Evolutionary conservation across 2,329 filamentous ascomycete genomes (phyloP).

Genomic region (Paracorniculantispora psalliotae): DNA sequence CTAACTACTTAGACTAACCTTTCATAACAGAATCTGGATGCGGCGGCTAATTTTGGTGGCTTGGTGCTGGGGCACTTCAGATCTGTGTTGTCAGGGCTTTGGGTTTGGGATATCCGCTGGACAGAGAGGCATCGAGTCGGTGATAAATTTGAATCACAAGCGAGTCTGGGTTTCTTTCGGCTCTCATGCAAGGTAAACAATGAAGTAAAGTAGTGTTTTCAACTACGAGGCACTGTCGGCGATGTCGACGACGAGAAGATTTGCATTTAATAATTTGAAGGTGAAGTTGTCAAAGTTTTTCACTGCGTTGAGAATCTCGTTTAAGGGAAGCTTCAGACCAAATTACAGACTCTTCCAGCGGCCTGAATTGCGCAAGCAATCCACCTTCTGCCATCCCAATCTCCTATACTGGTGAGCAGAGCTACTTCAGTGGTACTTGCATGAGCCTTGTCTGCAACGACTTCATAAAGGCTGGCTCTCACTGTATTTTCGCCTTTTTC

Average conservation of each 20-base stretch:
- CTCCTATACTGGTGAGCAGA: constrained; percentile 46
- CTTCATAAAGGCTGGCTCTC: constrained; percentile 52
- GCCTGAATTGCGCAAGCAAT: constrained; percentile 7
- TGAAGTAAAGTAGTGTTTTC: too few species aligned
- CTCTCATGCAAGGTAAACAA: too few species aligned
- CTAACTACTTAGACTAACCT: background rate
- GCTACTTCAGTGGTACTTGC: constrained; percentile 24
- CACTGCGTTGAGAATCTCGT: background rate
- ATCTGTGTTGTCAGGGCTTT: background rate
- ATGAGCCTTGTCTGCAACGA: constrained; percentile 45
- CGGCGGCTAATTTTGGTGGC: background rate
- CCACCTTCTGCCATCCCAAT: constrained; percentile 41
- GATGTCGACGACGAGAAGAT: too few species aligned
- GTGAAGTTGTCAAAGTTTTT: background rate
- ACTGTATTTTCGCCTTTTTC: constrained; percentile 44
- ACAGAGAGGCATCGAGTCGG: too few species aligned
- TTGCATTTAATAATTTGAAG: too few species aligned
- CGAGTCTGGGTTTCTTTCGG: too few species aligned
- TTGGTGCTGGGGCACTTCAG: background rate
- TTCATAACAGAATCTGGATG: background rate
- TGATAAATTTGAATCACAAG: too few species aligned
- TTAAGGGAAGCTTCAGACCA: constrained; percentile 2
- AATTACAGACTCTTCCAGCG: constrained; percentile 5
- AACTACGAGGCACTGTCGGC: too few species aligned
- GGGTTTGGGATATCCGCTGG: background rate